A percentile compares a stretch with the other conserved stretches of the same genome.
phyloP scores from a whole-genome alignment of 805 yeast genomes.

The Ogataea allantospora region DNA sequence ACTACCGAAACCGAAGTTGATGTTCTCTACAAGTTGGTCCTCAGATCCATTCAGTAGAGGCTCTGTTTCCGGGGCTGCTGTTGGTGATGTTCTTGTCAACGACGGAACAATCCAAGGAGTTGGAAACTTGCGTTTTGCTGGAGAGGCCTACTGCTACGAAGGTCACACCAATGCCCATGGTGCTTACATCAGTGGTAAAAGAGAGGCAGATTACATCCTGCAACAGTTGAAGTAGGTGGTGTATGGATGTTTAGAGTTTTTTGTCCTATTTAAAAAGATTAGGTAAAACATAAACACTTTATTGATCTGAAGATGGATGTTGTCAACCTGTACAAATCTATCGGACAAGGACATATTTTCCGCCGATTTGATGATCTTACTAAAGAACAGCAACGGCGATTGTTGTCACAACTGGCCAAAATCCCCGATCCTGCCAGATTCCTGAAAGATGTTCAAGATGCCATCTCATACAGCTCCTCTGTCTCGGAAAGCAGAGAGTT shows the following conservation, averaged over 20 bases:
- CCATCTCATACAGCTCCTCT: slow-evolving; percentile 39
- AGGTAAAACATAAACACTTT: slow-evolving; percentile 6
- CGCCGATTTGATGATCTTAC: slow-evolving; percentile 42
- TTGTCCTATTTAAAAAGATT: background rate
- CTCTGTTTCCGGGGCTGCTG: slow-evolving; percentile 43
- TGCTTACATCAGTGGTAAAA: slow-evolving; percentile 48
- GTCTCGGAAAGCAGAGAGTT: slow-evolving; percentile 29
- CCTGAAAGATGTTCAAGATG: slow-evolving; percentile 42
- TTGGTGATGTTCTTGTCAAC: slow-evolving; percentile 41
- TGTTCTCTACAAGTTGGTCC: slow-evolving; percentile 43
- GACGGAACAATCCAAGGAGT: slow-evolving; percentile 31
- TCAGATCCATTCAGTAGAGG: slow-evolving; percentile 49
- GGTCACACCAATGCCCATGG: slow-evolving; percentile 59
- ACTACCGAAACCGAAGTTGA: slow-evolving; percentile 27
- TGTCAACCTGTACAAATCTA: slow-evolving; percentile 34
- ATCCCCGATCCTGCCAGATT: slow-evolving; percentile 43
- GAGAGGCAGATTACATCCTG: slow-evolving; percentile 39
- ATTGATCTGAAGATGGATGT: slow-evolving; percentile 2
- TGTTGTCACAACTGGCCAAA: slow-evolving; percentile 41
- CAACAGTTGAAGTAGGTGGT: slow-evolving; percentile 1
- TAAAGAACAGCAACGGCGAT: slow-evolving; percentile 34
- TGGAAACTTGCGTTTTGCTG: slow-evolving; percentile 48
- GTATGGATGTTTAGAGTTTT: background rate
- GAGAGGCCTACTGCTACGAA: slow-evolving; percentile 50
- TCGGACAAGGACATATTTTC: slow-evolving; percentile 56